Conservation (phyloP, 805 yeast species). For the Metschnikowia rubicola region DNA sequence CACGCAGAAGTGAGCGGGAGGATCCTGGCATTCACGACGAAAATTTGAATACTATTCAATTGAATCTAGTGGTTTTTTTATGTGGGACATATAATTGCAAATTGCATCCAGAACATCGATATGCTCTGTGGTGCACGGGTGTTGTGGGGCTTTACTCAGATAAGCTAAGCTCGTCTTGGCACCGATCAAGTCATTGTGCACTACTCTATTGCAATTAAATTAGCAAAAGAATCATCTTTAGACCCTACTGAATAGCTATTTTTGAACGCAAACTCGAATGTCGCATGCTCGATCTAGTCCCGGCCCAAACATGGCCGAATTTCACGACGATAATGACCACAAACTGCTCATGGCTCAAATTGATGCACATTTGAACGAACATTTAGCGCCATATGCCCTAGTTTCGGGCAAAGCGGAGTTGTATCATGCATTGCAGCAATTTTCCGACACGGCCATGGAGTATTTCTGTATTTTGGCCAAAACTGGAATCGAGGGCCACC, state of each 20-base stretch:
- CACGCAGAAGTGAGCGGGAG: conserved; percentile 16
- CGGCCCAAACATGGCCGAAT: background rate
- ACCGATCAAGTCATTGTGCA: too few species aligned
- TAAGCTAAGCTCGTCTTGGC: background rate
- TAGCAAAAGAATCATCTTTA: too few species aligned
- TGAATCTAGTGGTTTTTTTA: background rate
- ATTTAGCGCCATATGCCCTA: background rate
- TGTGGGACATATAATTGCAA: background rate
- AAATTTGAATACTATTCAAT: background rate
- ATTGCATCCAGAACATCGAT: too few species aligned
- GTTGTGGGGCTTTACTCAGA: background rate
- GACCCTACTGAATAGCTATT: too few species aligned
- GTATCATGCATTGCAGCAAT: conserved; percentile 4
- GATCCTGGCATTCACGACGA: conserved; percentile 12
- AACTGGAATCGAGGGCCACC: conserved; percentile 4
- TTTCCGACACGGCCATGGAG: conserved; percentile 12
- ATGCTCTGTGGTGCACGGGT: conserved; percentile 3
- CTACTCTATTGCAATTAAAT: too few species aligned
- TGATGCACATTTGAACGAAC: conserved; percentile 2
- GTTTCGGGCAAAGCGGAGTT: conserved; percentile 1
- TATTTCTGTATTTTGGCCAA: conserved; percentile 10
- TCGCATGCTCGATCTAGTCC: background rate
- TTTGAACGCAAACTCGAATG: background rate
- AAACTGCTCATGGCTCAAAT: background rate
- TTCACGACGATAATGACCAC: background rate